Conservation (phyloP, 257 asterid genomes). For the Thymus quinquecostatus region DNA sequence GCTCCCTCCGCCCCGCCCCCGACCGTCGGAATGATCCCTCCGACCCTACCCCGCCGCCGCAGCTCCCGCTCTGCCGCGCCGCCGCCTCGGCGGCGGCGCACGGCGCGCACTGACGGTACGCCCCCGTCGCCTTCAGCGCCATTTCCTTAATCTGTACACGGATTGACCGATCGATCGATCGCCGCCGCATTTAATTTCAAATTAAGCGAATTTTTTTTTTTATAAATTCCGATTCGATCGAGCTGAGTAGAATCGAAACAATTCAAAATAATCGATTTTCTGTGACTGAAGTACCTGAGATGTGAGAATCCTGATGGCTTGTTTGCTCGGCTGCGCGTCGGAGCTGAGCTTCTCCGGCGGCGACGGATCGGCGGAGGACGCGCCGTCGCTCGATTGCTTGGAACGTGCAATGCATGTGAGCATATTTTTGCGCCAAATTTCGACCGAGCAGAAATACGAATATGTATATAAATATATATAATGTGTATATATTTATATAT, state of each 20-base stretch:
- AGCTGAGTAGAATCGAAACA: not conserved
- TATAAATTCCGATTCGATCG: no score
- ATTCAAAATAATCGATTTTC: not conserved
- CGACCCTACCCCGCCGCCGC: constrained; percentile 46
- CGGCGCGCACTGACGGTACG: constrained; percentile 72
- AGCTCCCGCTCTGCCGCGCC: constrained; percentile 44
- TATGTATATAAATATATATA: not conserved
- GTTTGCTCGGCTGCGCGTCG: constrained; percentile 53
- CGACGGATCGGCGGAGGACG: not conserved
- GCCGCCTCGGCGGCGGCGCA: constrained; percentile 51
- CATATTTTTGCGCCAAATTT: constrained; percentile 52
- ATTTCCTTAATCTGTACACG: constrained; percentile 74
- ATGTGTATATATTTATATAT: not conserved
- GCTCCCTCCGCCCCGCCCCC: constrained; percentile 79
- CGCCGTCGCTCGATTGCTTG: constrained; percentile 58
- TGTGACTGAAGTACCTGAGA: constrained; percentile 58
- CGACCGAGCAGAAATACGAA: not conserved
- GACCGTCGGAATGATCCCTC: constrained; percentile 77
- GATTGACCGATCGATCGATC: not conserved
- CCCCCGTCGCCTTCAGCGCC: constrained; percentile 94
- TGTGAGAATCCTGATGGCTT: constrained; percentile 59
- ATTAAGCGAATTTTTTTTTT: no score
- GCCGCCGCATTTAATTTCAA: not conserved
- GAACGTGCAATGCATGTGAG: constrained; percentile 93
- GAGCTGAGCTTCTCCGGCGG: constrained; percentile 37